These are phyloP conservation scores for Zasmidium cellare DNA, from an alignment of 2,329 filamentous ascomycete genomes.

Conservation along the genomic window DNA sequence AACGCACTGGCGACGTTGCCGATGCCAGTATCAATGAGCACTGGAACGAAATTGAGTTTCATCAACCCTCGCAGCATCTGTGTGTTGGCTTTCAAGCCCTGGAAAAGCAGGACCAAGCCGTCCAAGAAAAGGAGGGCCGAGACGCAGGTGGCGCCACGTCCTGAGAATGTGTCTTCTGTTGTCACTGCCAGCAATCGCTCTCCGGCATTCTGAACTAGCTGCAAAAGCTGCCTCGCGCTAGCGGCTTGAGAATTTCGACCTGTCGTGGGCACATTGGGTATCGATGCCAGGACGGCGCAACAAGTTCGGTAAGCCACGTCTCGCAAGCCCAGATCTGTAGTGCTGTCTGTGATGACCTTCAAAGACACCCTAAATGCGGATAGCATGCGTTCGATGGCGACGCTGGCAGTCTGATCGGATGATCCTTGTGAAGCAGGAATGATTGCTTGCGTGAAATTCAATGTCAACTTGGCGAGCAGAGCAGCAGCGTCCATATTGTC, in stretches of 20 bases:
- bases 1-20: slow-evolving; percentile 72
- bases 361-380: slow-evolving; percentile 88
- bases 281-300: slow-evolving; percentile 48
- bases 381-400: slow-evolving; percentile 79
- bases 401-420: slow-evolving; percentile 48
- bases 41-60: slow-evolving; percentile 84
- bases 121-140: slow-evolving; percentile 84
- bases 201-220: slow-evolving; percentile 76
- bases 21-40: slow-evolving; percentile 84
- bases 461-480: slow-evolving; percentile 75
- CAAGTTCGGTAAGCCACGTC: slow-evolving; percentile 90
- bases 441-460: slow-evolving; percentile 70
- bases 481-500: slow-evolving; percentile 69
- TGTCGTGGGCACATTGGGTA: slow-evolving; percentile 14
- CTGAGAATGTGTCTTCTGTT: slow-evolving; percentile 89
- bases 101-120: slow-evolving; percentile 71
- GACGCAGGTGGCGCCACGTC: slow-evolving; percentile 77
- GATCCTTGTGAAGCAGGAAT: slow-evolving; percentile 52
- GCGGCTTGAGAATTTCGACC: slow-evolving; percentile 16
- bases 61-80: slow-evolving; percentile 78
- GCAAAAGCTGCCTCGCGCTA: slow-evolving; percentile 42
- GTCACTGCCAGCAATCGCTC: slow-evolving; percentile 80
- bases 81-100: slow-evolving; percentile 64
- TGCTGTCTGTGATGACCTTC: slow-evolving; percentile 72
- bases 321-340: slow-evolving; percentile 69